Conservation (phyloP, 768 basidiomycete genomes). For the Boletus fagicola region DNA sequence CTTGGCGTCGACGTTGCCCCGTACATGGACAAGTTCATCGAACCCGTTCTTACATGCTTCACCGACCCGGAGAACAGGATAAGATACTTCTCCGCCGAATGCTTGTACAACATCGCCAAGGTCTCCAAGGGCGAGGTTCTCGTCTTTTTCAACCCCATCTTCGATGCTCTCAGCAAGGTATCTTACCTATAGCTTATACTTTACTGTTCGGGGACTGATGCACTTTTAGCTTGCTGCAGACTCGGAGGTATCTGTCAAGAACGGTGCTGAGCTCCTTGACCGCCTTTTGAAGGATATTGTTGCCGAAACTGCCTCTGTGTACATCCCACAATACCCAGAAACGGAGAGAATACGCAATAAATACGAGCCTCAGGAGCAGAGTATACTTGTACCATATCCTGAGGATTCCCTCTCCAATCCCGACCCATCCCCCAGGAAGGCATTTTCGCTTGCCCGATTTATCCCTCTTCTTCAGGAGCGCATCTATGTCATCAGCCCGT, state of each 20-base stretch:
- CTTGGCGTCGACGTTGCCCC: conserved; percentile 90
- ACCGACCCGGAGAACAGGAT: conserved; percentile 93
- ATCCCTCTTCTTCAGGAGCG: conserved; percentile 91
- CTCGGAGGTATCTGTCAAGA: conserved; percentile 94
- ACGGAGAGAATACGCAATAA: conserved; percentile 60
- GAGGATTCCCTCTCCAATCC: conserved; percentile 38
- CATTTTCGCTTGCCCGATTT: conserved; percentile 93
- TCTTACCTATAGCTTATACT: conserved; percentile 17
- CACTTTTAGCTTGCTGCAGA: conserved; percentile 83
- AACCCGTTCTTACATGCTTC: conserved; percentile 87
- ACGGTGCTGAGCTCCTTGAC: conserved; percentile 95
- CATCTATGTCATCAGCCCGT: conserved; percentile 93
- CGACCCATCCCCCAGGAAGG: conserved; percentile 52
- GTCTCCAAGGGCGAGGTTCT: conserved; percentile 96
- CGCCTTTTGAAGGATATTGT: conserved; percentile 98
- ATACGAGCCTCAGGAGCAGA: conserved; percentile 42
- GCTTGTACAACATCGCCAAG: conserved; percentile 96
- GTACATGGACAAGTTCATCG: conserved; percentile 91
- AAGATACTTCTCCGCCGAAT: conserved; percentile 96
- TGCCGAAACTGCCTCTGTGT: conserved; percentile 92
- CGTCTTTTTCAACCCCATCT: conserved; percentile 97
- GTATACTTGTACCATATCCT: conserved; percentile 66
- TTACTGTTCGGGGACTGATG: conserved; percentile 11
- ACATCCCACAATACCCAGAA: conserved; percentile 85
- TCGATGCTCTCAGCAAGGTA: conserved; percentile 96